phyloP scores from a whole-genome alignment of 805 yeast genomes.

The Candida chauliodis region DNA sequence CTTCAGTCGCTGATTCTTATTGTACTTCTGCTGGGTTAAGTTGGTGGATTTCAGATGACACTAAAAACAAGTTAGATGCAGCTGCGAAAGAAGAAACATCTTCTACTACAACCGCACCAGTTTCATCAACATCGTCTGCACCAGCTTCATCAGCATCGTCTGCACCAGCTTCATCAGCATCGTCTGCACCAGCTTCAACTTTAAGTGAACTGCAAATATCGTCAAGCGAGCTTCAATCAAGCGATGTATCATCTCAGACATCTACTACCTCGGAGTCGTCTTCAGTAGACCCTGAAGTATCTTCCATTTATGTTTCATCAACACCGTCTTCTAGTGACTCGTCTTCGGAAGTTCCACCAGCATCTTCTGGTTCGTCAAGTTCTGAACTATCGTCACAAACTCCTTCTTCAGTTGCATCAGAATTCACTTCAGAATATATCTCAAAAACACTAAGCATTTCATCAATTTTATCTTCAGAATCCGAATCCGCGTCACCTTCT shows the following conservation, averaged over 20 bases:
- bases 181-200: neutral
- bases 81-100: neutral
- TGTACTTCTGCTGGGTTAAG: slow-evolving; percentile 1
- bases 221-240: neutral
- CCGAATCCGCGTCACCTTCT: neutral
- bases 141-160: neutral
- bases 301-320: neutral
- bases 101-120: neutral
- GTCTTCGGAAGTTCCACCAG: neutral
- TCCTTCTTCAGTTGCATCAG: too few relatives aligned
- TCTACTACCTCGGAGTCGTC: neutral
- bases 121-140: neutral
- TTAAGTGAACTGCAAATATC: neutral
- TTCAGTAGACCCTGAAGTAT: too few relatives aligned
- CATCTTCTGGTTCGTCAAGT: too few relatives aligned
- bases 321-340: neutral
- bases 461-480: too few relatives aligned
- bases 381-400: too few relatives aligned
- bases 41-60: slow-evolving; percentile 4
- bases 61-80: neutral
- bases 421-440: too few relatives aligned
- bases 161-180: neutral
- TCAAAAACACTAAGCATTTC: too few relatives aligned
- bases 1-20: slow-evolving; percentile 19
- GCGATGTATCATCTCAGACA: neutral